Conservation (phyloP, 352 stramenopile genomes). For the Pythium folliculosum region DNA sequence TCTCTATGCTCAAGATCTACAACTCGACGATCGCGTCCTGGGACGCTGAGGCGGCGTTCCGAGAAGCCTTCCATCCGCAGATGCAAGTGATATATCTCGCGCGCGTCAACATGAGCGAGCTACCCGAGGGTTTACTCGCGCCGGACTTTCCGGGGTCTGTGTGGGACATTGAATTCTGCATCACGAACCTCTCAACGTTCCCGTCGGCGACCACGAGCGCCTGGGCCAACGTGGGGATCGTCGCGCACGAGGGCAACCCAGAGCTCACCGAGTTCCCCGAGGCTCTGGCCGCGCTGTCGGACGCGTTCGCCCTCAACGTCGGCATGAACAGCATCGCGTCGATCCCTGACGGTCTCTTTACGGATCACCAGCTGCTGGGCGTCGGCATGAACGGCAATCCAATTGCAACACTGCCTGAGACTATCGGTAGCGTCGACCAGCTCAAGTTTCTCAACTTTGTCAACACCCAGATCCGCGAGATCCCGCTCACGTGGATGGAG, state of each 20-base stretch:
- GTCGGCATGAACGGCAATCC: not conserved
- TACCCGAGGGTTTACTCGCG: constrained; percentile 3
- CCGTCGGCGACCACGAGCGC: not conserved
- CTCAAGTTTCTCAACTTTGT: not conserved
- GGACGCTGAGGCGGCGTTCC: not conserved
- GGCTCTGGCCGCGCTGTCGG: not conserved
- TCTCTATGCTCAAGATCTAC: constrained; percentile 23
- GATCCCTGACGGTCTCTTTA: not conserved
- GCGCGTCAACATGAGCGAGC: not conserved
- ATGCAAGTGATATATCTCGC: not conserved
- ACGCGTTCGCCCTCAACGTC: not conserved
- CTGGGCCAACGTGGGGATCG: not conserved
- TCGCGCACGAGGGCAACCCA: constrained; percentile 3
- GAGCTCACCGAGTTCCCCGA: not conserved
- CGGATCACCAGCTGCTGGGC: not conserved
- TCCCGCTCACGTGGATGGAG: not conserved
- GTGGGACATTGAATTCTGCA: constrained; percentile 6
- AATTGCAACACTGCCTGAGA: not conserved
- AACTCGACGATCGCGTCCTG: constrained; percentile 21
- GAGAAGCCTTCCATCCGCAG: not conserved
- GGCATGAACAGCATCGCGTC: not conserved
- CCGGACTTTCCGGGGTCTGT: not conserved
- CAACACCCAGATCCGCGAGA: not conserved
- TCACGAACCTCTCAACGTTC: constrained; percentile 7
- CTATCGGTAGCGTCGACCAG: not conserved